Percentiles rank a stretch among this genome's conserved stretches.
Conservation (phyloP, 352 stramenopile species). For the Plasmopara halstedii region DNA sequence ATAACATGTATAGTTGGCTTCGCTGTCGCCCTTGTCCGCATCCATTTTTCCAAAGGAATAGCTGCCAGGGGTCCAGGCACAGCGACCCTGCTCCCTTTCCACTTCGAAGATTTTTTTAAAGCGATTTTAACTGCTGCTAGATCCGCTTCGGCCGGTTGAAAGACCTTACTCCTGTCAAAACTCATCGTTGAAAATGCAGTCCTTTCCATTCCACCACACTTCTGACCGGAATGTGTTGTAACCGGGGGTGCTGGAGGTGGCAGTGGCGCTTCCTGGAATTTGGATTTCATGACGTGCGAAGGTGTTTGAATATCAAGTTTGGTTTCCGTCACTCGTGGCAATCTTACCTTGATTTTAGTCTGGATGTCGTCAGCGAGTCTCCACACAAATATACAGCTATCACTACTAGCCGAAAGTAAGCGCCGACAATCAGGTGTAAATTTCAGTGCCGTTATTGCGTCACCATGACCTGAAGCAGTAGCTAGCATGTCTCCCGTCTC, state of each 20-base stretch:
- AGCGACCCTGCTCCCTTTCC: conserved; percentile 40
- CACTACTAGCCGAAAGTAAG: conserved; percentile 73
- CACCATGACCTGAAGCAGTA: conserved; percentile 73
- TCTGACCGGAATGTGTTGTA: background rate
- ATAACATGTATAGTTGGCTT: conserved; percentile 39
- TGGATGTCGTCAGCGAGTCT: conserved; percentile 71
- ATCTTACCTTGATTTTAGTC: conserved; percentile 43
- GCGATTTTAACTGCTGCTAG: conserved; percentile 2
- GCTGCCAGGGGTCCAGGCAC: conserved; percentile 43
- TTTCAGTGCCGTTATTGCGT: conserved; percentile 71
- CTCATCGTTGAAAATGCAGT: background rate
- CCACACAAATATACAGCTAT: conserved; percentile 88
- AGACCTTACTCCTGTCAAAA: background rate
- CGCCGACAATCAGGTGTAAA: conserved; percentile 84
- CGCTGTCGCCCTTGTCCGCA: conserved; percentile 49
- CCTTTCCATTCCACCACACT: background rate
- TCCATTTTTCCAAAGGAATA: conserved; percentile 66
- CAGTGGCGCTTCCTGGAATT: conserved; percentile 2
- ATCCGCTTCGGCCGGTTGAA: background rate
- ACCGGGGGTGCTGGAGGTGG: conserved; percentile 29
- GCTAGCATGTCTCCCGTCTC: conserved; percentile 66
- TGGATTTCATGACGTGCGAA: conserved; percentile 2
- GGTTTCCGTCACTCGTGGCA: conserved; percentile 33
- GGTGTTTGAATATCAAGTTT: conserved; percentile 22
- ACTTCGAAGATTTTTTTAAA: conserved; percentile 22